phyloP scores from a whole-genome alignment of 2,329 filamentous ascomycete genomes.

The Ilyonectria sp. region DNA sequence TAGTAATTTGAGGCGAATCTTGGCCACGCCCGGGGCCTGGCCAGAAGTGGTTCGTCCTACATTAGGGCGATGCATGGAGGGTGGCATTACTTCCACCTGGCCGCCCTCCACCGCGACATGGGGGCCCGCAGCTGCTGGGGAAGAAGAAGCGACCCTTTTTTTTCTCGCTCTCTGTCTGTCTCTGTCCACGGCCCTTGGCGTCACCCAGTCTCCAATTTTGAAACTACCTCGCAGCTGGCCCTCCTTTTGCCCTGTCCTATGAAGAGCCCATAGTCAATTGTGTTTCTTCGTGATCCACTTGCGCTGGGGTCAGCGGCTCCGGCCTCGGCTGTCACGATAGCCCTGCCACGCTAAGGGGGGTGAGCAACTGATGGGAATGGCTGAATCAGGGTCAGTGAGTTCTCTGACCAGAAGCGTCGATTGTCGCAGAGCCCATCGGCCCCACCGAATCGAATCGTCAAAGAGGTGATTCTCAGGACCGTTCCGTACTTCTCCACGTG shows the following conservation, averaged over 20 bases:
- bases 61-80: constrained; percentile 53
- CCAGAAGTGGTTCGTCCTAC: constrained; percentile 52
- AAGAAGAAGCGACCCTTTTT: constrained; percentile 44
- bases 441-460: constrained; percentile 27
- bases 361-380: constrained; percentile 1
- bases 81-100: constrained; percentile 48
- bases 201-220: constrained; percentile 11
- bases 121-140: constrained; percentile 40
- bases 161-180: constrained; percentile 13
- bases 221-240: not conserved
- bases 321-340: constrained; percentile 38
- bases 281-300: constrained; percentile 28
- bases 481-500: constrained; percentile 38
- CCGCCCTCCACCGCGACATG: constrained; percentile 44
- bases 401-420: constrained; percentile 13
- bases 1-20: constrained; percentile 50
- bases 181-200: not conserved
- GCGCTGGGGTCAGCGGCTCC: constrained; percentile 24
- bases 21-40: constrained; percentile 46
- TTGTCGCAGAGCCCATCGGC: constrained; percentile 3
- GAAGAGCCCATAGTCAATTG: constrained; percentile 15
- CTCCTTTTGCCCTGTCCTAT: constrained; percentile 11
- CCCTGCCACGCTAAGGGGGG: constrained; percentile 36
- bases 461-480: constrained; percentile 26
- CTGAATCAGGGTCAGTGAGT: constrained; percentile 7